Base-by-base conservation (phyloP, 2,329 filamentous ascomycete genomes). In the Pseudogymnoascus sp. region DNA sequence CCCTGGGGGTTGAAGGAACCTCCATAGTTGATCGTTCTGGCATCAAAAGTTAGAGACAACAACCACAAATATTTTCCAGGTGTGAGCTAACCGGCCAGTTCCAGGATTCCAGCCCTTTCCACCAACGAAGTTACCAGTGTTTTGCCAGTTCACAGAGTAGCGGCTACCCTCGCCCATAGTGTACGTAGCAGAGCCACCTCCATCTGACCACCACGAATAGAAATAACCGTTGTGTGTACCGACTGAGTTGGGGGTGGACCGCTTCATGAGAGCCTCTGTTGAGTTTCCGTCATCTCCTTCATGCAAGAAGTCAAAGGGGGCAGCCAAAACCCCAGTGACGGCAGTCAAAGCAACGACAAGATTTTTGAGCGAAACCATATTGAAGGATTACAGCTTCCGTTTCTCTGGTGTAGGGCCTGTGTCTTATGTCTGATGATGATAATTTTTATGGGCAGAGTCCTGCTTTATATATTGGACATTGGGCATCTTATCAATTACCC, bases 201-300 rank as follows among this genome's bases (percentile, higher is more conserved):
- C 77, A 62, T 83, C 80, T 60, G 78, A 80, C 80, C 80, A 85
- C 75, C 77, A 83, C 12, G 78, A 81, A 73, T 81, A 84, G 75
- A 79, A 84, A 74, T 77, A 84, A 62, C 82, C 81, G 66, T 81
- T 78, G 73, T 80, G 74, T 12, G 74, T 78, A 60, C 82, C 81
- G 3, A 77, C 79, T 11, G 73, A 71, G 65, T 75, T 79, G 60
- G 74, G 68, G 28, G 79, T 80, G 37, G 74, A 73, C 22, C 60
- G 60, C 60, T 43, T 28, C 11, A 20, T 15, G 37, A 62, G 57
- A 8, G 20, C 43, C 38, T 53, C 58, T 5, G 59, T 61, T n/a
- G 41, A 35, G 20, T 36, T 37, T 22, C 25, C 57, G 28, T 33
- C 36, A 18, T 28, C 57, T 58, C 33, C 6, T 12, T 39, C 33